phyloP scores from a whole-genome alignment of 768 basidiomycete genomes.

The Erythrobasidium yunnanense region DNA sequence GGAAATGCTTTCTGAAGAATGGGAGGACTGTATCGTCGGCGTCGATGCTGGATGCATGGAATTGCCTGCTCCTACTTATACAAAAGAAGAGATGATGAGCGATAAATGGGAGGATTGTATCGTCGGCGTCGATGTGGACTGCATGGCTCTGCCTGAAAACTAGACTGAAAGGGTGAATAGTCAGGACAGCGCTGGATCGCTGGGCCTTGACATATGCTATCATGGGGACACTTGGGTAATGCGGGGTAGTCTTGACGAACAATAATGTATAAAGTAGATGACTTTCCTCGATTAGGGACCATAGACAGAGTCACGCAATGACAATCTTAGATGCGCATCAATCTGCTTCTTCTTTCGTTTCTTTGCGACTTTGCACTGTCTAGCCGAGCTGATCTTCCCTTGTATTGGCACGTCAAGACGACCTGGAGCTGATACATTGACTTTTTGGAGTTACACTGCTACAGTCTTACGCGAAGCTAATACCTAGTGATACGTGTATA shows the following conservation, averaged over 20 bases:
- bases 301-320: not conserved
- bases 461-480: not conserved
- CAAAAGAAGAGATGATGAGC: not conserved
- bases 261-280: not conserved
- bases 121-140: not conserved
- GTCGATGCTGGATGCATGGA: slow-evolving; percentile 5
- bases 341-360: too few species aligned
- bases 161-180: not conserved
- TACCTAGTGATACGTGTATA: too few species aligned
- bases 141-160: not conserved
- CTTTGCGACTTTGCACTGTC: too few species aligned
- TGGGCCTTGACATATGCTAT: too few species aligned
- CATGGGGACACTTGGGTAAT: too few species aligned
- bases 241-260: not conserved
- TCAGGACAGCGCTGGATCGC: too few species aligned
- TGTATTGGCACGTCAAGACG: too few species aligned
- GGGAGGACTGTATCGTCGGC: slow-evolving; percentile 18
- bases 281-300: not conserved
- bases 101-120: slow-evolving; percentile 13
- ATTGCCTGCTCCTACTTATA: not conserved
- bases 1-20: slow-evolving; percentile 4
- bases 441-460: not conserved
- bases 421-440: too few species aligned
- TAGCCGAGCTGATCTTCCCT: too few species aligned
- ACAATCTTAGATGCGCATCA: not conserved